Conservation (phyloP, 257 asterid genomes). For the Echium plantagineum region DNA sequence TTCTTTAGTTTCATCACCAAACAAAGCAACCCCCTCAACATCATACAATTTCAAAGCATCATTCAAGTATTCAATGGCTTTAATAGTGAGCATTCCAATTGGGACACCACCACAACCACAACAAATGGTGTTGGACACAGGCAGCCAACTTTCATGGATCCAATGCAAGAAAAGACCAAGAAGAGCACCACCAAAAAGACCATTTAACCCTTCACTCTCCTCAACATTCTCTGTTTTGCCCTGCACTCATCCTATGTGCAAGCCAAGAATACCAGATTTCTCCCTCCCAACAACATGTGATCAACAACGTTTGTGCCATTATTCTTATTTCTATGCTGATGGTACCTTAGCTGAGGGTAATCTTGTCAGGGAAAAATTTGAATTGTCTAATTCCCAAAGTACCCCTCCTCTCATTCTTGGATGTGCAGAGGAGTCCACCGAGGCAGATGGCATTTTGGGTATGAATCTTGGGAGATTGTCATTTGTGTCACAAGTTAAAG, state of each 20-base stretch:
- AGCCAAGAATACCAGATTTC: constrained; percentile 68
- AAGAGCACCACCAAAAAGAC: constrained; percentile 40
- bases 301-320: constrained; percentile 61
- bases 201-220: constrained; percentile 44
- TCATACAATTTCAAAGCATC: not conserved
- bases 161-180: constrained; percentile 49
- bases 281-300: constrained; percentile 88
- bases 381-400: constrained; percentile 36
- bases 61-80: not conserved
- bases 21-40: not conserved
- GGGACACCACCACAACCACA: constrained; percentile 89
- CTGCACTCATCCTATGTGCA: constrained; percentile 73
- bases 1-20: not conserved
- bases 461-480: constrained; percentile 88
- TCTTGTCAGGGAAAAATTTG: constrained; percentile 47
- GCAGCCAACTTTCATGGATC: constrained; percentile 92
- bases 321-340: constrained; percentile 74
- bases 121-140: constrained; percentile 92
- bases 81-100: not conserved
- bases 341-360: constrained; percentile 71
- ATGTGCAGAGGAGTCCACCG: constrained; percentile 62
- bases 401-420: constrained; percentile 42
- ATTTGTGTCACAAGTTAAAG: constrained; percentile 74
- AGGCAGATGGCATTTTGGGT: constrained; percentile 85
- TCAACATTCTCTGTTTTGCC: constrained; percentile 45